Conservation (phyloP, 495 filamentous ascomycete species). For the Chlorociboria aeruginascens region DNA sequence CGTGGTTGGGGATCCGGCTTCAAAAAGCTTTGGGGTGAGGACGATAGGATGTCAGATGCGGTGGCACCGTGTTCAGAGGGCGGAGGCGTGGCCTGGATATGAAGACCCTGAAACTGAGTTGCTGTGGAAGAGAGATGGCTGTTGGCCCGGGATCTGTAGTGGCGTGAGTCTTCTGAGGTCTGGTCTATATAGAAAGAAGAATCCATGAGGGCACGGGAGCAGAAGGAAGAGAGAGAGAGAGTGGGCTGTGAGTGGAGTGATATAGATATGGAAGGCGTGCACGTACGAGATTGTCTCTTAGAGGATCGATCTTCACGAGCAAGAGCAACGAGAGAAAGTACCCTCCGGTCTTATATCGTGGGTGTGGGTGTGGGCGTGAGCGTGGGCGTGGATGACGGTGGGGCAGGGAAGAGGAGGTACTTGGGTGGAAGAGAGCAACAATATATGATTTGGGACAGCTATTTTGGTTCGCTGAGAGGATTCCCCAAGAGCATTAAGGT, state of each 20-base stretch:
- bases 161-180: constrained; percentile 18
- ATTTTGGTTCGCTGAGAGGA: constrained; percentile 5
- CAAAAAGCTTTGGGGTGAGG: constrained; percentile 4
- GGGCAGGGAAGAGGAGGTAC: constrained; percentile 4
- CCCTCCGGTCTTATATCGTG: too few species aligned
- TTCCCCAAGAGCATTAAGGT: constrained; percentile 6
- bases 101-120: constrained; percentile 12
- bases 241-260: constrained; percentile 16
- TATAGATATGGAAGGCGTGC: constrained; percentile 10
- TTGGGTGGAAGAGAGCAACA: background rate
- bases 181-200: constrained; percentile 18
- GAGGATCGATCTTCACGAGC: too few species aligned
- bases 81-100: constrained; percentile 9
- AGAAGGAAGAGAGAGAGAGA: background rate
- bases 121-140: constrained; percentile 17
- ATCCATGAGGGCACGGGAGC: constrained; percentile 14
- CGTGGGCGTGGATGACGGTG: background rate
- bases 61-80: background rate
- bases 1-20: constrained; percentile 4
- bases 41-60: background rate
- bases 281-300: too few species aligned
- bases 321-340: too few species aligned
- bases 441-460: constrained; percentile 6
- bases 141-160: constrained; percentile 19
- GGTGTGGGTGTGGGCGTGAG: too few species aligned